Evolutionary conservation across 257 asterid genomes (phyloP), one percentile per base, ranked within the genome.

Genomic region (Rauvolfia tetraphylla): DNA sequence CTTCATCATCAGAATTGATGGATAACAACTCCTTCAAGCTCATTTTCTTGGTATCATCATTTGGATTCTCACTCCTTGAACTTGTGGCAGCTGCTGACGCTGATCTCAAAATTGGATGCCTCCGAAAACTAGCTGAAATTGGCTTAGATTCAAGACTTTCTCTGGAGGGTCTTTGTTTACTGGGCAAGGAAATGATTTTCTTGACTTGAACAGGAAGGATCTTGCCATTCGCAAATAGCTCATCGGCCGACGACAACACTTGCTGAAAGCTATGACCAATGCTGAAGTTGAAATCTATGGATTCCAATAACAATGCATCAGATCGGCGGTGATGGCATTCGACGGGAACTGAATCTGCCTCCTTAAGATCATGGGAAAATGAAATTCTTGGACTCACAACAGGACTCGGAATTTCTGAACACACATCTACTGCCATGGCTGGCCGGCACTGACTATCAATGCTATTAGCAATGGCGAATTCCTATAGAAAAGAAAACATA

Each of bases 201-300:
- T 83, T 91, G 88, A 86, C 82, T 68, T 87, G 79, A 20, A 86
- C 77, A 1, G 98, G 98, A 12, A 88, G 87, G 89, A 93, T 93
- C 83, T 85, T 88, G 78, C 98, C 98, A 58, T 93, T 72, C 83
- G 96, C 84, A 77, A 93, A 93, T 73, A 93, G 85, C 80, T 93
- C 97, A 74, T 93, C 98, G 2, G 98, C 98, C 0, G 98, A 83
- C 0, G 97, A 86, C 36, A 88, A 73, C 54, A 81, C 76, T 23
- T 77, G 83, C 7, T 85, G 42, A 78, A 75, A 72, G 74, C 62
- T 71, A 20, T 79, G 87, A 12, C 63, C 62, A 67, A 81, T 67
- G 87, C 81, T 83, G 92, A 91, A 83, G 66, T 91, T 88, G 81
- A 92, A 90, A 81, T 89, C 95, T 78, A 89, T 77, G 63, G 93